phyloP scores from a whole-genome alignment of 164 flowering plant species.

The Liquidambar formosana region DNA sequence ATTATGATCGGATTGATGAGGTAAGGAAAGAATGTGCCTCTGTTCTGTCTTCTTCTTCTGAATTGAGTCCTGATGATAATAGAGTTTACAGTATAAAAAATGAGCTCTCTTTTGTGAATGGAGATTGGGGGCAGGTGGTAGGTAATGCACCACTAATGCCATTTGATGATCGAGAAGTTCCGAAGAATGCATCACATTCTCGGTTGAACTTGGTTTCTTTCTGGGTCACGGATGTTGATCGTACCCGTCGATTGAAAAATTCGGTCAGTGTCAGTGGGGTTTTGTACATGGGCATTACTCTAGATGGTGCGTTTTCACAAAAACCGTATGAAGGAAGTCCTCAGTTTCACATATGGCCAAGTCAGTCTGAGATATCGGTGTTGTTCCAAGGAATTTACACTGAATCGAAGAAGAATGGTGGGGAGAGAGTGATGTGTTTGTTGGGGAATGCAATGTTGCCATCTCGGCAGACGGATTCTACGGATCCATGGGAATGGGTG shows the following conservation, averaged over 20 bases:
- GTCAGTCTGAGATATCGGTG: slow-evolving; percentile 50
- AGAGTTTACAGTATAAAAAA: slow-evolving; percentile 34
- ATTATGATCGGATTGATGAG: slow-evolving; percentile 57
- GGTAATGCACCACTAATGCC: slow-evolving; percentile 63
- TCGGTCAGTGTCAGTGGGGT: slow-evolving; percentile 54
- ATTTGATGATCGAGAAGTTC: slow-evolving; percentile 31
- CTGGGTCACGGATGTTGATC: slow-evolving; percentile 56
- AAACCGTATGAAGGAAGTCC: slow-evolving; percentile 28
- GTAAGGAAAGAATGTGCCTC: slow-evolving; percentile 54
- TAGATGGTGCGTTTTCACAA: slow-evolving; percentile 26
- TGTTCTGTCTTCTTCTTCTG: slow-evolving; percentile 49
- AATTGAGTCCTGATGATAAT: slow-evolving; percentile 35
- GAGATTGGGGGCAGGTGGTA: slow-evolving; percentile 68
- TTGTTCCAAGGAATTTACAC: slow-evolving; percentile 70
- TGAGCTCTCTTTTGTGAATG: slow-evolving; percentile 49
- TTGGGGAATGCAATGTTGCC: slow-evolving; percentile 72
- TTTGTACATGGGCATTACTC: slow-evolving; percentile 52
- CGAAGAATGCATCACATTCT: slow-evolving; percentile 14
- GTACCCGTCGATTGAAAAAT: slow-evolving; percentile 35
- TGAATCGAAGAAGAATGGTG: slow-evolving; percentile 56
- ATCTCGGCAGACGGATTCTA: slow-evolving; percentile 53
- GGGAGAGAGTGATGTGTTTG: slow-evolving; percentile 74
- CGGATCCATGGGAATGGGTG: slow-evolving; percentile 65
- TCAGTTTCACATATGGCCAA: slow-evolving; percentile 52
- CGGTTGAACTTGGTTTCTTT: slow-evolving; percentile 61